phyloP scores from a whole-genome alignment of 1,139 yeast species.

The Candida buenavistaensis region DNA sequence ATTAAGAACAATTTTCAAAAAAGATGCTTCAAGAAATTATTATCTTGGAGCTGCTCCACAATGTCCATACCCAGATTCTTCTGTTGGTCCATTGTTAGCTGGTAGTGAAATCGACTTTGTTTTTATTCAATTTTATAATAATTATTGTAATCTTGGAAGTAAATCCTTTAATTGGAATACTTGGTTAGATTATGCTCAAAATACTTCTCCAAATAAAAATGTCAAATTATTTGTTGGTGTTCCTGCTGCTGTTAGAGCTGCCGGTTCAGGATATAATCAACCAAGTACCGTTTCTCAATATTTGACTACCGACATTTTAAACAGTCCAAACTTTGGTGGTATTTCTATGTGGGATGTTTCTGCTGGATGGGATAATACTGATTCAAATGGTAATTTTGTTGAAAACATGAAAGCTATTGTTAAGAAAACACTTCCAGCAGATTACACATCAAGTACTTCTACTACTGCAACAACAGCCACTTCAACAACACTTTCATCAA shows the following conservation, averaged over 20 bases:
- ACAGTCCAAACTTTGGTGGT: slow-evolving; percentile 68
- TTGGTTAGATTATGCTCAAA: slow-evolving; percentile 72
- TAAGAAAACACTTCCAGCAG: slow-evolving; percentile 8
- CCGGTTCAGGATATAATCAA: slow-evolving; percentile 44
- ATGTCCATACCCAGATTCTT: slow-evolving; percentile 89
- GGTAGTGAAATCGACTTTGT: slow-evolving; percentile 76
- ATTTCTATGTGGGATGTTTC: slow-evolving; percentile 92
- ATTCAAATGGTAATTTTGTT: slow-evolving; percentile 44
- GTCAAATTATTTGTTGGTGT: slow-evolving; percentile 70
- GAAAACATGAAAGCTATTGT: slow-evolving; percentile 37
- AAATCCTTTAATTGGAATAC: slow-evolving; percentile 75
- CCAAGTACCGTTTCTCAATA: slow-evolving; percentile 20
- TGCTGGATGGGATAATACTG: slow-evolving; percentile 61
- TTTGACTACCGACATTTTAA: slow-evolving; percentile 36
- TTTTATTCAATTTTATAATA: slow-evolving; percentile 91
- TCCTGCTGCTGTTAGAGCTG: slow-evolving; percentile 70
- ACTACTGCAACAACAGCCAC: slow-evolving; percentile 10
- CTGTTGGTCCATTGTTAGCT: slow-evolving; percentile 67
- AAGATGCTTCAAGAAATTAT: slow-evolving; percentile 58
- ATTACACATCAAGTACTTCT: slow-evolving; percentile 9
- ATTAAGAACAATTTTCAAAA: slow-evolving; percentile 57
- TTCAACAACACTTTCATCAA: slow-evolving; percentile 7
- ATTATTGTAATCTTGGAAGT: slow-evolving; percentile 64
- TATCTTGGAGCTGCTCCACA: slow-evolving; percentile 95
- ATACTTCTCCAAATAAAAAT: slow-evolving; percentile 63